These are phyloP conservation scores for Limnanthes douglasii DNA, from an alignment of 345 rosid genomes.

Conservation along the genomic window DNA sequence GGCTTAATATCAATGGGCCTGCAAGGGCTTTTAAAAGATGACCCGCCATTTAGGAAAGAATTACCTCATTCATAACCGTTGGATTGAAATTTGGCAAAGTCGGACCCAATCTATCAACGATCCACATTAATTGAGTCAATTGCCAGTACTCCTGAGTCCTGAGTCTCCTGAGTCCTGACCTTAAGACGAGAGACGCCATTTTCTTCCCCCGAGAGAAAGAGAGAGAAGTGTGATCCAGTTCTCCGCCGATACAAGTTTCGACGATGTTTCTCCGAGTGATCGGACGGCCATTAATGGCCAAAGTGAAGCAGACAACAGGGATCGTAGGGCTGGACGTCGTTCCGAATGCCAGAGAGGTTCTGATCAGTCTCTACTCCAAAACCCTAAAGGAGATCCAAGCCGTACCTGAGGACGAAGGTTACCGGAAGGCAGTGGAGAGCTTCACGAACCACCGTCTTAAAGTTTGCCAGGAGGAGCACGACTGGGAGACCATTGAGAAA, in stretches of 20 bases:
- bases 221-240: slow-evolving; percentile 5
- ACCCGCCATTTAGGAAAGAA: too few species aligned
- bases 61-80: too few species aligned
- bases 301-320: slow-evolving; percentile 87
- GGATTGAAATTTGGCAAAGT: too few species aligned
- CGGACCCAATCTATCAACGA: too few species aligned
- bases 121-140: too few species aligned
- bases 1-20: too few species aligned
- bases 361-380: slow-evolving; percentile 64
- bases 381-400: slow-evolving; percentile 92
- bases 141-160: too few species aligned
- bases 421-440: slow-evolving; percentile 87
- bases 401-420: slow-evolving; percentile 90
- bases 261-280: slow-evolving; percentile 65
- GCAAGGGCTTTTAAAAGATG: too few species aligned
- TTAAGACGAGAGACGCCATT: too few species aligned
- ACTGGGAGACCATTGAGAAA: slow-evolving; percentile 86
- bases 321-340: slow-evolving; percentile 92
- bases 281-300: slow-evolving; percentile 88
- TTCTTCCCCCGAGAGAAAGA: slow-evolving; percentile 10
- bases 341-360: slow-evolving; percentile 76
- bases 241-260: neutral
- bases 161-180: too few species aligned
- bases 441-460: slow-evolving; percentile 72
- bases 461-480: slow-evolving; percentile 67